Evolutionary conservation across 257 asterid genomes (phyloP), one percentile per base, ranked within the genome.

Genomic region (Solanum infundibuliforme): DNA sequence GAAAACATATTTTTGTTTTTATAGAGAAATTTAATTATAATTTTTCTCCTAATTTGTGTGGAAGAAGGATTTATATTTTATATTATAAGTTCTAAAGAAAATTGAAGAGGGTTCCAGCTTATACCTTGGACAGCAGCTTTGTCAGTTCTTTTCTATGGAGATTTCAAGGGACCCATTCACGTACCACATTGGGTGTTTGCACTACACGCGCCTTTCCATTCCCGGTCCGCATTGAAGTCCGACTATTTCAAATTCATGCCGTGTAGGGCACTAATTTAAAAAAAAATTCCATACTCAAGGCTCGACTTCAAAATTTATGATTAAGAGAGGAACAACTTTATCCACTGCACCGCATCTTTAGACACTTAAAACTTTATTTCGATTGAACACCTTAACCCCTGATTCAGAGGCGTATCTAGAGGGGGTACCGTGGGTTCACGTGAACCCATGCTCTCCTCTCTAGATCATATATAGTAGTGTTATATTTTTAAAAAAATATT

Each of bases 51-150:
- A 25, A 83, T 52, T 65, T 60, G 36, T 23, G 32, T 29, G 23
- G 74, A 36, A 84, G 65, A 68, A 60, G 55, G 82, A 85, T 38
- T 85, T 85, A 85, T 29, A 83, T 21, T 62, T 6, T 6, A 11
- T 25, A 43, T 43, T 41, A 41, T 11, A 41, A n/a, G 8, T 14
- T 43, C 6, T 77, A 77, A 27, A 43, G 88, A 82, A 87, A 21
- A 58, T 48, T n/a, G 86, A 34, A 85, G 91, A 88, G 89, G 68
- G 48, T 82, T 88, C 84, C 46, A 89, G 86, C 69, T 87, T 18
- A 76, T 66, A 43, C 84, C 73, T 55, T 48, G 12, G 69, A 21
- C 58, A 58, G 23, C 84, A 72, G 66, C 38, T 76, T 76, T 55
- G 83, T 0, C 77, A 48, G 65, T 31, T 36, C 86, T 69, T 87